A percentile compares a stretch with the other conserved stretches of the same genome.
phyloP scores from a whole-genome alignment of 257 asterid genomes.

The Salvia miltiorrhiza region DNA sequence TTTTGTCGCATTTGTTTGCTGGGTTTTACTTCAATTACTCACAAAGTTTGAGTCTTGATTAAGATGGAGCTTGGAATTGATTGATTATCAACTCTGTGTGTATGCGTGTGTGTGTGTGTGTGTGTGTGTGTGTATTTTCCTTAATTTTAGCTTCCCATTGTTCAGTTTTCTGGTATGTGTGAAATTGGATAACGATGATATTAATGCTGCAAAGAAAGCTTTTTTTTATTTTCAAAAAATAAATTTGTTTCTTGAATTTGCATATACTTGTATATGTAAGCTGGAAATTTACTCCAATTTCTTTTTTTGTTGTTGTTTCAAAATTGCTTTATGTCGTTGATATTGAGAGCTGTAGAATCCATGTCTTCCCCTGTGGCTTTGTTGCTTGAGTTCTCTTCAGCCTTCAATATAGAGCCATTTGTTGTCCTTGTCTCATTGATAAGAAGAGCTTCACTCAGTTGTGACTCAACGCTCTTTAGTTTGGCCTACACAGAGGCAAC shows the following conservation, averaged over 20 bases:
- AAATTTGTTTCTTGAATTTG: neutral
- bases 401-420: constrained; percentile 43
- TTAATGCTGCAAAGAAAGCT: neutral
- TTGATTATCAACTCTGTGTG: neutral
- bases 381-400: constrained; percentile 39
- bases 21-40: constrained; percentile 6
- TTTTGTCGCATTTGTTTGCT: neutral
- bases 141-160: neutral
- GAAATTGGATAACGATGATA: neutral
- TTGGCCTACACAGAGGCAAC: constrained; percentile 53
- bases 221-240: neutral
- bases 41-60: constrained; percentile 10
- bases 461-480: constrained; percentile 65
- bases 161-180: neutral
- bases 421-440: constrained; percentile 42
- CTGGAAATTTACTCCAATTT: neutral
- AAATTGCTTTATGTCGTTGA: constrained; percentile 5
- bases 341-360: constrained; percentile 40
- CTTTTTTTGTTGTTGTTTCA: neutral
- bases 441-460: constrained; percentile 61
- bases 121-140: neutral
- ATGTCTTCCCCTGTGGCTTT: constrained; percentile 46
- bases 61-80: neutral
- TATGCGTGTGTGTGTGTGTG: too few species aligned
- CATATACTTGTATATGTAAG: neutral